A percentile compares a stretch with the other conserved stretches of the same genome.
These are phyloP conservation scores for Alternaria arbusti DNA, from an alignment of 2,329 filamentous ascomycete genomes.

Conservation along the genomic window DNA sequence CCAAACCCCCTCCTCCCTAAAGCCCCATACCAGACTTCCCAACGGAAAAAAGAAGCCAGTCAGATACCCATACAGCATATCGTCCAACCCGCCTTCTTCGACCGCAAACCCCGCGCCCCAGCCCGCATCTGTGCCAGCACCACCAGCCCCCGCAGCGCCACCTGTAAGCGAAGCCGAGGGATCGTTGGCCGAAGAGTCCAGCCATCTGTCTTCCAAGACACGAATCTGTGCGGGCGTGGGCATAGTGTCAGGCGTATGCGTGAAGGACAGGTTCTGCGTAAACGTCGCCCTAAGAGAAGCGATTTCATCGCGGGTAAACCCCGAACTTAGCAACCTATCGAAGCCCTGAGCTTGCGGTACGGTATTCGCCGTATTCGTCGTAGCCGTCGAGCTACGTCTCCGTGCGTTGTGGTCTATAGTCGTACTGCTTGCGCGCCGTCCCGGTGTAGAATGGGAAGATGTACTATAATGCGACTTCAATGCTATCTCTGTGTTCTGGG, in stretches of 20 bases:
- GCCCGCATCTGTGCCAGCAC: constrained; percentile 47
- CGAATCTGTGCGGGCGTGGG: constrained; percentile 78
- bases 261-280: constrained; percentile 78
- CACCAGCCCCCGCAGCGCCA: constrained; percentile 31
- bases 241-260: constrained; percentile 88
- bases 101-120: constrained; percentile 61
- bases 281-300: constrained; percentile 88
- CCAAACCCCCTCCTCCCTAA: constrained; percentile 87
- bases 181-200: constrained; percentile 67
- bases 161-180: constrained; percentile 44
- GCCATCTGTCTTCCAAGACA: constrained; percentile 86
- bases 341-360: constrained; percentile 83
- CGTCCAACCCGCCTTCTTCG: constrained; percentile 72
- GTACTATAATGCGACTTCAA: constrained; percentile 36
- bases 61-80: constrained; percentile 85
- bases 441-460: constrained; percentile 14
- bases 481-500: constrained; percentile 47
- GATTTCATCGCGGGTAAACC: constrained; percentile 84
- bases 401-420: constrained; percentile 11
- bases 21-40: constrained; percentile 82
- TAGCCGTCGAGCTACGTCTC: constrained; percentile 25
- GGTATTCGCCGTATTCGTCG: constrained; percentile 59
- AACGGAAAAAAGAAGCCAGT: constrained; percentile 96
- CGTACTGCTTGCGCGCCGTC: constrained; percentile 22
- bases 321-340: constrained; percentile 79